Conservation (phyloP, 2,329 filamentous ascomycete genomes). For the Waltergamsia citrina region DNA sequence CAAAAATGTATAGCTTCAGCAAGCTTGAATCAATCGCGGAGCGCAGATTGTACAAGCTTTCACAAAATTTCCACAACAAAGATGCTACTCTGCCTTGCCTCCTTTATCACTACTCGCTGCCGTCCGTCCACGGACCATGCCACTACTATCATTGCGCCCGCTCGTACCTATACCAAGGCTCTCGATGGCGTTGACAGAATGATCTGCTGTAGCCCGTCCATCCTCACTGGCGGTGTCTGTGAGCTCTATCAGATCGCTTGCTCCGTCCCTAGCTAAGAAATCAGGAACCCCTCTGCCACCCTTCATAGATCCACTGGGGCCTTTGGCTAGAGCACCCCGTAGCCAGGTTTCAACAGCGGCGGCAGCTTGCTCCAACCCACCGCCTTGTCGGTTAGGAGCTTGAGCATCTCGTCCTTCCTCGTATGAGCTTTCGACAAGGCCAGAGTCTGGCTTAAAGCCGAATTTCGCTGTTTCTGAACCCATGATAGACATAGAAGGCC, state of each 20-base stretch:
- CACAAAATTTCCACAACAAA: too few relatives aligned
- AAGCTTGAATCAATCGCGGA: too few relatives aligned
- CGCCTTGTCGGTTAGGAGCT: slow-evolving; percentile 34
- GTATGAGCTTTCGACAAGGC: slow-evolving; percentile 42
- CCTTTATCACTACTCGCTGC: slow-evolving; percentile 24
- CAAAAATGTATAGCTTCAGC: too few relatives aligned
- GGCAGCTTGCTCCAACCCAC: slow-evolving; percentile 70
- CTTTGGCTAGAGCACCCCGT: slow-evolving; percentile 65
- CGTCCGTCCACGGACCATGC: slow-evolving; percentile 24
- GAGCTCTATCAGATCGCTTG: slow-evolving; percentile 63
- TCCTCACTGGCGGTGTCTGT: slow-evolving; percentile 52
- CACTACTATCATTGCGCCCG: slow-evolving; percentile 27
- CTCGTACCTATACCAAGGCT: slow-evolving; percentile 17
- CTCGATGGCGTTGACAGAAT: neutral
- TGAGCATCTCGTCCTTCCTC: slow-evolving; percentile 34
- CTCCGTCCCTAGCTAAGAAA: slow-evolving; percentile 19
- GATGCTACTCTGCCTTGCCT: slow-evolving; percentile 36
- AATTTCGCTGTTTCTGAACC: slow-evolving; percentile 51
- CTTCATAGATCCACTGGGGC: slow-evolving; percentile 40
- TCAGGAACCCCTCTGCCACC: slow-evolving; percentile 17
- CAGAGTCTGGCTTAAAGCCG: slow-evolving; percentile 34
- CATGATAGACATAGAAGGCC: slow-evolving; percentile 58
- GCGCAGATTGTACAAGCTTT: too few relatives aligned
- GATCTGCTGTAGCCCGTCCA: slow-evolving; percentile 17
- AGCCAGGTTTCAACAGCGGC: slow-evolving; percentile 87